These are phyloP conservation scores for Penicillium longicatenatum DNA, from an alignment of 495 filamentous ascomycete species.

Conservation along the genomic window DNA sequence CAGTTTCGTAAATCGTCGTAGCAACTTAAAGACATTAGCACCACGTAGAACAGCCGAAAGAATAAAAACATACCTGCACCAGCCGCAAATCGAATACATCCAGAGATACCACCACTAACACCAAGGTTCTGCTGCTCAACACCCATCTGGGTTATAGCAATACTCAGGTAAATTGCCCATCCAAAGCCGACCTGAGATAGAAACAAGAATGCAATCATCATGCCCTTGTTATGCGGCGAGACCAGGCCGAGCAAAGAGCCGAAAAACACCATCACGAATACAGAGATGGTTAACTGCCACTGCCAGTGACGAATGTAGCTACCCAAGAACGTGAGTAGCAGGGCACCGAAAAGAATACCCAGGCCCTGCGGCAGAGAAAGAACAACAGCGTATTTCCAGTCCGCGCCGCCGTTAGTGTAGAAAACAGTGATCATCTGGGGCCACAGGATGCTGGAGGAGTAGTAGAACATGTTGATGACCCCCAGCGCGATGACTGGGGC, in stretches of 20 bases:
- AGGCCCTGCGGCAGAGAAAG: slow-evolving; percentile 27
- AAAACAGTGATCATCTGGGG: slow-evolving; percentile 29
- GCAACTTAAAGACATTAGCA: slow-evolving; percentile 15
- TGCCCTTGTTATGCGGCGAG: slow-evolving; percentile 26
- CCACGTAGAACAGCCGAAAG: not conserved
- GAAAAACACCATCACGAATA: slow-evolving; percentile 31
- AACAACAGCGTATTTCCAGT: slow-evolving; percentile 27
- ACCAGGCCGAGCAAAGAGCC: slow-evolving; percentile 25
- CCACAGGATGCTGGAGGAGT: slow-evolving; percentile 31
- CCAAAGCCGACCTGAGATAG: slow-evolving; percentile 31
- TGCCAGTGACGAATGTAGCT: slow-evolving; percentile 28
- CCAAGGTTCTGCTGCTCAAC: slow-evolving; percentile 31
- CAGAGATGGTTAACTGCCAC: slow-evolving; percentile 29
- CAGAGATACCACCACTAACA: slow-evolving; percentile 29
- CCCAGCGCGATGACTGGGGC: slow-evolving; percentile 26
- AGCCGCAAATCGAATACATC: slow-evolving; percentile 27
- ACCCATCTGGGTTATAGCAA: slow-evolving; percentile 30
- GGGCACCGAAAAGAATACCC: slow-evolving; percentile 26
- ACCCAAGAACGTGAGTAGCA: slow-evolving; percentile 24
- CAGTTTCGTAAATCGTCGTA: slow-evolving; percentile 27
- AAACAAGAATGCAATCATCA: slow-evolving; percentile 30
- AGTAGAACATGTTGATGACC: slow-evolving; percentile 34
- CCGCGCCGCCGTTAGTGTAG: slow-evolving; percentile 23
- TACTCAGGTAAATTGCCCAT: slow-evolving; percentile 28
- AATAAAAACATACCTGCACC: slow-evolving; percentile 25